These are phyloP conservation scores for Phylloporus sp. DNA, from an alignment of 768 basidiomycete genomes.

Conservation along the genomic window DNA sequence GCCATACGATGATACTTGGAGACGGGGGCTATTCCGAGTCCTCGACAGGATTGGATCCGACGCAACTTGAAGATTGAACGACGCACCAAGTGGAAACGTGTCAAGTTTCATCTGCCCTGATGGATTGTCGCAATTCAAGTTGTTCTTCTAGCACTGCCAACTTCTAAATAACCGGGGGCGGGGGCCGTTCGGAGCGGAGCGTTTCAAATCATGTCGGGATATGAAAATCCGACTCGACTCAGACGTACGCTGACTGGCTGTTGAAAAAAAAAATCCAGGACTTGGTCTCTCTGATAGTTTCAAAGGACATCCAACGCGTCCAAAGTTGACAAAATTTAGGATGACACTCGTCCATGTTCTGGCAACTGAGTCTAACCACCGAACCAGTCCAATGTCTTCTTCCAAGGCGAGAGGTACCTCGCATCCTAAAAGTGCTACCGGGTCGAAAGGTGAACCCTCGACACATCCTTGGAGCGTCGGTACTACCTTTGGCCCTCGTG, in stretches of 20 bases:
- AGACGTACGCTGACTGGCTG: too few species aligned
- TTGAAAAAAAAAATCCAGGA: too few species aligned
- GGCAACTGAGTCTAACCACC: too few species aligned
- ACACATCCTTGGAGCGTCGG: neutral
- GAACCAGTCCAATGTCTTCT: too few species aligned
- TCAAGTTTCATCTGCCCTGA: neutral
- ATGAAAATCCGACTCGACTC: too few species aligned
- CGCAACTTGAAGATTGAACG: neutral
- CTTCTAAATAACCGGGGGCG: neutral
- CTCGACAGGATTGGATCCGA: neutral
- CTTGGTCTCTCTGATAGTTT: neutral
- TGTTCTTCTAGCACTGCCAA: neutral
- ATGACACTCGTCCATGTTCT: neutral
- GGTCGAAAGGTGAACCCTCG: neutral
- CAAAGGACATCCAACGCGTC: too few species aligned
- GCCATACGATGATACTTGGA: neutral
- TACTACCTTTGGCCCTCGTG: constrained; percentile 14
- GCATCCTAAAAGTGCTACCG: neutral
- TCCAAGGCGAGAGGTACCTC: neutral
- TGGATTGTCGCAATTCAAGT: neutral
- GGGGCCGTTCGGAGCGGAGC: constrained; percentile 9
- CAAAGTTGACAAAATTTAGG: too few species aligned
- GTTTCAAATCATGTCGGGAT: constrained; percentile 10
- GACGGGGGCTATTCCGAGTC: neutral
- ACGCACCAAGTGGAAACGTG: neutral